Base-by-base conservation (phyloP, 1,139 yeast genomes). In the Candida smagusa region DNA sequence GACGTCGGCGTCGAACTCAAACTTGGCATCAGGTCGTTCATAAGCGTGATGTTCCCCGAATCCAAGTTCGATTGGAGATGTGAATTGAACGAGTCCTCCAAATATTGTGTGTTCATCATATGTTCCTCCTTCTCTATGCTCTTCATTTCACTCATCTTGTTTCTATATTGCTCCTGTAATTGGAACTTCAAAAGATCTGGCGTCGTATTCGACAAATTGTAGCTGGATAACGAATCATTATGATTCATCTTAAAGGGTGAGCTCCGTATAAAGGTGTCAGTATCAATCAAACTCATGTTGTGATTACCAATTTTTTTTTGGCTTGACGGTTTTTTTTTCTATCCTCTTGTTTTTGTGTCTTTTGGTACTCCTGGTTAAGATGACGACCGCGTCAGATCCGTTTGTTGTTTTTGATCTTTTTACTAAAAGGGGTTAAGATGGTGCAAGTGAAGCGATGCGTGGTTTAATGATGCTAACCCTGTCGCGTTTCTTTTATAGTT, bases 111-210 rank as follows among this genome's bases (percentile, higher is more conserved):
- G 36, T 54, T 54, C 26, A 34, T 33, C 13, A 12, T 12, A 12
- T 29, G 36, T 26, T 38, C 47, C 13, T 34, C 38, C 7, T 32
- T 25, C 3, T 9, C 13, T 7, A 12, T n/a, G n/a, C 22, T 28
- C 30, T 51, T 49, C 34, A 61, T 45, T 28, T 61, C 68, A 24
- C 46, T 47, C 35, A 63, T 34, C 34, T 59, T 60, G 34, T 45
- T 48, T 30, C 71, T 54, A 42, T 63, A 57, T 44, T 69, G 73
- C 43, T 71, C 73, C 47, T 67, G 73, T 29, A 71, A 57, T 49
- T 70, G 76, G 41, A 68, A 70, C 48, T 68, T 69, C 41, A 71
- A 60, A 23, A 70, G 54, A 3, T 71, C 76, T 0, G 72, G 65
- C 1, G 75, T 69, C 22, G 72, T 65, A 40, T 67, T 65, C 41